Evolutionary conservation across 2,329 filamentous ascomycete species (phyloP).

Genomic region (Rhynchosporium graminicola): DNA sequence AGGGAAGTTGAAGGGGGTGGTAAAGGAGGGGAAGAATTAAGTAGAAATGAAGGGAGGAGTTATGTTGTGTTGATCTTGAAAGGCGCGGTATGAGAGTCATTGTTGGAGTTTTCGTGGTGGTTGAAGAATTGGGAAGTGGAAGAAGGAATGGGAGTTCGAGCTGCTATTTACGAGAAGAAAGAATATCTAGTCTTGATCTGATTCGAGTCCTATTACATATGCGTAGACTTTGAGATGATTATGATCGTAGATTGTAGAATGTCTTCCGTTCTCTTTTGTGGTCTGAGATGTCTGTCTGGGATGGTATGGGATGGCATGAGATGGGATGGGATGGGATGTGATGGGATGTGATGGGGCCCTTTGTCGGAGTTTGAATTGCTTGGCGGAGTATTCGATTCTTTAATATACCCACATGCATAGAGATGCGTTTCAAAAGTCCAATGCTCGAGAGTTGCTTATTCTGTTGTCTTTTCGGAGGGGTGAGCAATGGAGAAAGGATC

Average conservation of each 20-base stretch:
- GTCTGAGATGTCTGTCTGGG: no score
- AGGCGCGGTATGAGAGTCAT: background rate
- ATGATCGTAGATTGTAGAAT: background rate
- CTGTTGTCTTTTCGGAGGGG: no score
- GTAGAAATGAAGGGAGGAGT: background rate
- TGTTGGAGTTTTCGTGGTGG: background rate
- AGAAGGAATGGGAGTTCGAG: background rate
- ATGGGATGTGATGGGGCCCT: no score
- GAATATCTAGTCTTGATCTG: background rate
- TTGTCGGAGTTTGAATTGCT: no score
- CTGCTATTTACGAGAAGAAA: background rate
- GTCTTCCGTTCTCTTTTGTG: background rate
- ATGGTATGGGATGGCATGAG: no score
- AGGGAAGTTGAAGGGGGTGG: conserved; percentile 21
- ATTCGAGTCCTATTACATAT: background rate
- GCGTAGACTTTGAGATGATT: background rate
- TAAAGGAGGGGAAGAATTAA: conserved; percentile 15
- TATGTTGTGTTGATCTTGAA: no score
- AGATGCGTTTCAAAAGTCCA: no score
- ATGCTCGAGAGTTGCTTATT: no score
- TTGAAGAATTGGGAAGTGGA: background rate
- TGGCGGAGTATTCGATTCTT: no score
- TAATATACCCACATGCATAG: no score
- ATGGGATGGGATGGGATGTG: no score
- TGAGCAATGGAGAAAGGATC: no score